Conservation (phyloP, 495 filamentous ascomycete species). For the Apiosordaria backusii region DNA sequence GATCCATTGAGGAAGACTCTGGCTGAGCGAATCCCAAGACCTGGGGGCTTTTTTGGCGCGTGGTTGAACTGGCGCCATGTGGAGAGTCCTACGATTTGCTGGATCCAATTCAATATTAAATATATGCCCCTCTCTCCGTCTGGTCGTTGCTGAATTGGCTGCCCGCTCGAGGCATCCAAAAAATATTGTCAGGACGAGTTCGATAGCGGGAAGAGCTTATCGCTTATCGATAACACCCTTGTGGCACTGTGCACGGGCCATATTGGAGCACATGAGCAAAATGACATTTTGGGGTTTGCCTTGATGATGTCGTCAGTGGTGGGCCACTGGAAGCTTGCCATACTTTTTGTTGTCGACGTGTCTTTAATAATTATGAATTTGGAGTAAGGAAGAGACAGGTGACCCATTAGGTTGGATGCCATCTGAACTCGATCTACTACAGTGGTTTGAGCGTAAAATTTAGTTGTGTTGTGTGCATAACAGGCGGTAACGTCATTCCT, state of each 20-base stretch:
- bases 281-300: not conserved
- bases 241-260: not conserved
- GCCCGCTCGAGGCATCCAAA: not conserved
- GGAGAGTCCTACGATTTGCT: not conserved
- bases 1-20: conserved; percentile 81
- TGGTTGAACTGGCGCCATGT: conserved; percentile 39
- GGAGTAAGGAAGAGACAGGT: not conserved
- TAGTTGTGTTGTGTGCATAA: not conserved
- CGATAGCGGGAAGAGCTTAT: not conserved
- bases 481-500: not conserved
- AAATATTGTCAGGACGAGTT: not conserved
- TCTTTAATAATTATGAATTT: not conserved
- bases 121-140: not conserved
- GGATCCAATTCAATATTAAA: not conserved
- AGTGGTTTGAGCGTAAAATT: not conserved
- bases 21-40: conserved; percentile 70
- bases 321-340: not conserved
- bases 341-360: not conserved
- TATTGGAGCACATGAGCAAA: not conserved
- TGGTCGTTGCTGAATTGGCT: not conserved
- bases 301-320: not conserved
- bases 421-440: not conserved
- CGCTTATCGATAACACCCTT: conserved; percentile 7
- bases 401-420: not conserved
- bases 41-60: conserved; percentile 46